Evolutionary conservation across 805 yeast genomes (phyloP).

Genomic region (Priceomyces carsonii): DNA sequence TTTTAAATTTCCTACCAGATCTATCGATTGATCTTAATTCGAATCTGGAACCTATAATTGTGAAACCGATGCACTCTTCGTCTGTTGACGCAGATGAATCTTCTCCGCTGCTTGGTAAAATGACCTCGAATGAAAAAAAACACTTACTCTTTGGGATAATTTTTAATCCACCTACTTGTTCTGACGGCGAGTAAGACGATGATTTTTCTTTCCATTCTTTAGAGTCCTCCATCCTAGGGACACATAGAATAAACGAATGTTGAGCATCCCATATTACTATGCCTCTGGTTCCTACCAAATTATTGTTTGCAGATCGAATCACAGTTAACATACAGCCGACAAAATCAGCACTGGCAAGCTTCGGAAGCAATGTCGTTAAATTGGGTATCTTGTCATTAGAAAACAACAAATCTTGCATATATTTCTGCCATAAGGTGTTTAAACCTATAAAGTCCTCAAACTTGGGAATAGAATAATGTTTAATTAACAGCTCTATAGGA

Average conservation of each 20-base stretch:
- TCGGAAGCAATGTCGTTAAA: conserved; percentile 42
- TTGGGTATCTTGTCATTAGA: conserved; percentile 25
- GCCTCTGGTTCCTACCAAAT: conserved; percentile 64
- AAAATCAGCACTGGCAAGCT: conserved; percentile 75
- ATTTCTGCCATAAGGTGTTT: conserved; percentile 71
- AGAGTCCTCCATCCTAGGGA: conserved; percentile 38
- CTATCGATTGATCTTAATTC: conserved; percentile 77
- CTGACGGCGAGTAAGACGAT: conserved; percentile 21
- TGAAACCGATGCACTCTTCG: conserved; percentile 49
- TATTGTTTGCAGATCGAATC: conserved; percentile 53
- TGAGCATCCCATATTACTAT: conserved; percentile 86
- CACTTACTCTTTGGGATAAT: conserved; percentile 69
- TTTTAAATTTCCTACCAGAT: conserved; percentile 81
- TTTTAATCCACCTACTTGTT: conserved; percentile 60
- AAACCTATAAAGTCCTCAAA: conserved; percentile 56
- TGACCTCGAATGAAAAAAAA: conserved; percentile 53
- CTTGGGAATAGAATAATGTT: conserved; percentile 31
- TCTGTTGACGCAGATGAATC: conserved; percentile 14
- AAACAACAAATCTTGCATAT: conserved; percentile 58
- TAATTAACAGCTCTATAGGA: conserved; percentile 22
- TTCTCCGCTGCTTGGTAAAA: conserved; percentile 13
- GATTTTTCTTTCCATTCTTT: conserved; percentile 35
- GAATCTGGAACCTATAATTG: conserved; percentile 78
- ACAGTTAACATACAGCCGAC: conserved; percentile 74
- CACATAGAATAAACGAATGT: conserved; percentile 63